These are phyloP conservation scores for Cordyceps javanica DNA, from an alignment of 2,329 filamentous ascomycete species.

Conservation along the genomic window DNA sequence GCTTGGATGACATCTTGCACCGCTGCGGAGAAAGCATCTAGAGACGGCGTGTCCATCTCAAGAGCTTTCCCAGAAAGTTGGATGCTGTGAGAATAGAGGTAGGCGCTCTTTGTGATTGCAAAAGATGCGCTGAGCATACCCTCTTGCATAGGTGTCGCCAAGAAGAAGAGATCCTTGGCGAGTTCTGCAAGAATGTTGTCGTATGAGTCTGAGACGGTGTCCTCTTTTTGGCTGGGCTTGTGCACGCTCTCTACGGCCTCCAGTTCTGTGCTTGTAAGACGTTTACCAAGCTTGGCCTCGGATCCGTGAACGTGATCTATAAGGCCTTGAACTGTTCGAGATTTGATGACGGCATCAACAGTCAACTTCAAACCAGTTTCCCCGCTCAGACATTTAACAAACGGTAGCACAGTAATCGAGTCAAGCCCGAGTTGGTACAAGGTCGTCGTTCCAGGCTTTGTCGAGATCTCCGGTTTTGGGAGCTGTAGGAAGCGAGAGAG, in stretches of 20 bases:
- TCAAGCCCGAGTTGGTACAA: conserved; percentile 20
- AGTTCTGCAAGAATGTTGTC: conserved; percentile 15
- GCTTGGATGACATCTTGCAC: conserved; percentile 18
- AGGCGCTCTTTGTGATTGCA: conserved; percentile 17
- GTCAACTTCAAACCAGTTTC: conserved; percentile 15
- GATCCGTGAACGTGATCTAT: conserved; percentile 15
- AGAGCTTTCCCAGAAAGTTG: conserved; percentile 16
- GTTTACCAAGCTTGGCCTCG: too few species aligned
- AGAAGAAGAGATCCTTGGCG: conserved; percentile 18
- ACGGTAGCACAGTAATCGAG: conserved; percentile 19
- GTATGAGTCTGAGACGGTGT: too few species aligned
- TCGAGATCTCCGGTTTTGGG: conserved; percentile 7
- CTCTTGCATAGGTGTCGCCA: conserved; percentile 22
- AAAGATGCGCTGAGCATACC: conserved; percentile 21
- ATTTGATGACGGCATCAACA: conserved; percentile 18
- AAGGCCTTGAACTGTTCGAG: conserved; percentile 18
- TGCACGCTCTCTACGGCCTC: too few species aligned
- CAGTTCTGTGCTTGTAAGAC: too few species aligned
- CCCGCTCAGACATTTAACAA: conserved; percentile 13
- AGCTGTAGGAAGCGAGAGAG: conserved; percentile 13
- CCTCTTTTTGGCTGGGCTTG: too few species aligned
- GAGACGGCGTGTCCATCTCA: conserved; percentile 13
- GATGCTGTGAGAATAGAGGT: conserved; percentile 19
- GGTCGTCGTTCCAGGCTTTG: conserved; percentile 8
- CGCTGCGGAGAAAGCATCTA: conserved; percentile 16